Evolutionary conservation across 768 basidiomycete species (phyloP).

Genomic region (Favolaschia claudopus): DNA sequence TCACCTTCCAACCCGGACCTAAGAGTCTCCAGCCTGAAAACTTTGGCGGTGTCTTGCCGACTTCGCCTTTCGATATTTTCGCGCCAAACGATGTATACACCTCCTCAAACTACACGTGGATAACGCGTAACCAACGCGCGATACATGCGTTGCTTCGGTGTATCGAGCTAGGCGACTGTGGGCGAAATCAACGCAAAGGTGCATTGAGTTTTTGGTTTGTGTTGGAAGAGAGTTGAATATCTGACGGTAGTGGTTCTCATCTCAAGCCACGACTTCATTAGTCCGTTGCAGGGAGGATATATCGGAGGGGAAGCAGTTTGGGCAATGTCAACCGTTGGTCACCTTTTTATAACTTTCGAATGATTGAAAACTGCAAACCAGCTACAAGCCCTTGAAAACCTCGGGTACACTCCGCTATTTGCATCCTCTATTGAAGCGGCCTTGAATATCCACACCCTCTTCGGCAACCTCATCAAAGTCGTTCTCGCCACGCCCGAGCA

Average conservation of each 20-base stretch:
- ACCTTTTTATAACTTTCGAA: not conserved
- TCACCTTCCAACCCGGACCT: too few relatives aligned
- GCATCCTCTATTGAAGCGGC: constrained; percentile 24
- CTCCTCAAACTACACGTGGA: not conserved
- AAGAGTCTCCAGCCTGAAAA: too few relatives aligned
- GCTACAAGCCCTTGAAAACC: constrained; percentile 33
- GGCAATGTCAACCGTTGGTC: constrained; percentile 37
- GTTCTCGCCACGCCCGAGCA: constrained; percentile 5
- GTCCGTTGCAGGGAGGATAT: constrained; percentile 28
- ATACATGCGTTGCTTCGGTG: constrained; percentile 24
- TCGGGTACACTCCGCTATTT: constrained; percentile 28
- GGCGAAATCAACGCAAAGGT: constrained; percentile 40
- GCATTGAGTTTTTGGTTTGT: not conserved
- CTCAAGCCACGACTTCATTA: constrained; percentile 35
- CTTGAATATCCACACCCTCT: constrained; percentile 38
- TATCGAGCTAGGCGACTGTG: constrained; percentile 36
- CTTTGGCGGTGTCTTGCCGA: not conserved
- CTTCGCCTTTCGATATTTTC: constrained; percentile 5
- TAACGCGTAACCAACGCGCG: not conserved
- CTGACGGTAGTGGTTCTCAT: constrained; percentile 35
- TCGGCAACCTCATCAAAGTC: constrained; percentile 42
- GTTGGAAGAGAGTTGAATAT: not conserved
- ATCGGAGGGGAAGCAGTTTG: constrained; percentile 42
- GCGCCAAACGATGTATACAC: constrained; percentile 2
- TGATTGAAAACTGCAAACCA: not conserved